A percentile compares a stretch with the other conserved stretches of the same genome.
Conservation (phyloP, 2,329 filamentous ascomycete species). For the Hymenoscyphus occultus region DNA sequence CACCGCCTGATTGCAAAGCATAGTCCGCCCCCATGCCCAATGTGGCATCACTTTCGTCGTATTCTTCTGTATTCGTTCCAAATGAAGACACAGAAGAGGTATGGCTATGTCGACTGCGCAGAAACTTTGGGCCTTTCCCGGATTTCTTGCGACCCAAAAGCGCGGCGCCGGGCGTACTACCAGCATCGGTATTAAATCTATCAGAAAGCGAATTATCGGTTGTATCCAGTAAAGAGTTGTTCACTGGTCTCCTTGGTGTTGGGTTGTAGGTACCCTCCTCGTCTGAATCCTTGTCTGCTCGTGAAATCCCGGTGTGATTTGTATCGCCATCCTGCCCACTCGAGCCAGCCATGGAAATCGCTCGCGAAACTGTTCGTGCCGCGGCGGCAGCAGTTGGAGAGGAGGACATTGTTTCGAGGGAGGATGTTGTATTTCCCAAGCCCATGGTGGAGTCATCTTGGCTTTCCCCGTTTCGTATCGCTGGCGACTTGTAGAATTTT, state of each 20-base stretch:
- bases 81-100: slow-evolving; percentile 61
- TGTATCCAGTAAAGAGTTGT: slow-evolving; percentile 19
- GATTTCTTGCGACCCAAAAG: slow-evolving; percentile 40
- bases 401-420: slow-evolving; percentile 53
- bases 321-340: slow-evolving; percentile 16
- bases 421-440: slow-evolving; percentile 45
- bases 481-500: slow-evolving; percentile 32
- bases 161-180: slow-evolving; percentile 46
- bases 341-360: slow-evolving; percentile 45
- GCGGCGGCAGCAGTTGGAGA: slow-evolving; percentile 56
- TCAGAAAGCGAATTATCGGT: slow-evolving; percentile 32
- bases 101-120: slow-evolving; percentile 55
- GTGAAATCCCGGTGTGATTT: slow-evolving; percentile 13
- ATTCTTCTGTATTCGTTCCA: slow-evolving; percentile 50
- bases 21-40: slow-evolving; percentile 70
- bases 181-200: slow-evolving; percentile 41
- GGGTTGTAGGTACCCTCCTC: slow-evolving; percentile 27
- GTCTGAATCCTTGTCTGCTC: slow-evolving; percentile 19
- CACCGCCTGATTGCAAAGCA: slow-evolving; percentile 78
- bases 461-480: slow-evolving; percentile 10
- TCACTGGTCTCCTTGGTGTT: slow-evolving; percentile 27
- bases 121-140: slow-evolving; percentile 52
- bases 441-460: slow-evolving; percentile 25
- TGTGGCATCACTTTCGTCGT: slow-evolving; percentile 67
- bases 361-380: slow-evolving; percentile 52